Evolutionary conservation across 2,329 filamentous ascomycete species (phyloP).

Genomic region (Penicillium rolfsii): DNA sequence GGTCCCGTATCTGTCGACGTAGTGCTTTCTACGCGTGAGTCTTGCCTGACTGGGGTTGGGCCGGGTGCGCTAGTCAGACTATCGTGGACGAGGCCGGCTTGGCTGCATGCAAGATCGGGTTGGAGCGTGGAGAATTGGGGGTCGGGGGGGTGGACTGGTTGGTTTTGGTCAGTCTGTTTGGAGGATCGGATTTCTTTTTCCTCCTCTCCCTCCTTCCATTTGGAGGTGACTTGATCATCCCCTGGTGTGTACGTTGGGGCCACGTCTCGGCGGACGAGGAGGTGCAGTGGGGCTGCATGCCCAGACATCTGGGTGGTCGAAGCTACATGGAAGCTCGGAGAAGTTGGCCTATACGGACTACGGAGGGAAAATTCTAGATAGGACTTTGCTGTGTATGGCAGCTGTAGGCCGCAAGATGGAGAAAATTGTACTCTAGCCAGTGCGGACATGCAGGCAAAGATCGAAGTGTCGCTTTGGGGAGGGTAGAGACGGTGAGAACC

Average conservation of each 20-base stretch:
- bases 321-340: background rate
- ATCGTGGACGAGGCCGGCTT: slow-evolving; percentile 1
- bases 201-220: background rate
- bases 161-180: background rate
- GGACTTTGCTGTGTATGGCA: background rate
- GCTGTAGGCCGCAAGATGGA: background rate
- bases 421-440: background rate
- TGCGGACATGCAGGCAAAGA: background rate
- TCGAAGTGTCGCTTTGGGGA: background rate
- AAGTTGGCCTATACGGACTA: background rate
- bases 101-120: slow-evolving; percentile 4
- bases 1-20: background rate
- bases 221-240: background rate
- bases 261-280: background rate
- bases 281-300: background rate
- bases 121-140: background rate
- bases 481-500: background rate
- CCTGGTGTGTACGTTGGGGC: background rate
- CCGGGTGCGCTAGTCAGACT: background rate
- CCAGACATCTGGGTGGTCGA: background rate
- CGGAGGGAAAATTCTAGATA: background rate
- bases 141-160: background rate
- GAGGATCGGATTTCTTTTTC: background rate
- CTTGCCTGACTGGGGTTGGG: background rate
- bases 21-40: background rate